Percentiles rank a stretch among this genome's conserved stretches.
phyloP scores from a whole-genome alignment of 2,329 filamentous ascomycete genomes.

The Aureobasidium subglaciale region DNA sequence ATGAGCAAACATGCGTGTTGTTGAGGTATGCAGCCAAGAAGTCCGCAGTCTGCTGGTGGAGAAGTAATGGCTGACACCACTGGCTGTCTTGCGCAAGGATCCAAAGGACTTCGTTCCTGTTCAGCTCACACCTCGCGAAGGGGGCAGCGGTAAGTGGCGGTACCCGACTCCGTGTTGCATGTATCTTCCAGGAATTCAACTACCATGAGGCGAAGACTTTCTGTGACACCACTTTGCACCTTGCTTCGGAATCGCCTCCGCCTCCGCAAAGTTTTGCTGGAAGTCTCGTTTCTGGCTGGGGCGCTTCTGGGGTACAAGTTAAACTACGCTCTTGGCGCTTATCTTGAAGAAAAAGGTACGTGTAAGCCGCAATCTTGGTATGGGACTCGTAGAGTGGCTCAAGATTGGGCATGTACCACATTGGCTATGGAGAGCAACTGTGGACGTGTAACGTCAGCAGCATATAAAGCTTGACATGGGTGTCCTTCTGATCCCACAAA shows the following conservation, averaged over 20 bases:
- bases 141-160: background rate
- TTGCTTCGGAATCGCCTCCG: background rate
- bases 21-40: background rate
- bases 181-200: background rate
- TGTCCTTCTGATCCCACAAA: background rate
- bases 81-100: background rate
- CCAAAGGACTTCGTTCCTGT: background rate
- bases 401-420: background rate
- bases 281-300: background rate
- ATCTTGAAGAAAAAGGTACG: background rate
- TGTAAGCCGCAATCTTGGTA: background rate
- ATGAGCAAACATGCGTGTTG: background rate
- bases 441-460: conserved; percentile 5
- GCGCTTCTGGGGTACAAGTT: background rate
- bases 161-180: background rate
- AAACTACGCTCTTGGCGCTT: background rate
- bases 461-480: conserved; percentile 3
- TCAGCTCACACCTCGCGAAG: background rate
- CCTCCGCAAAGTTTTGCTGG: background rate
- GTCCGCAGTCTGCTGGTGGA: background rate
- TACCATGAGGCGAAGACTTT: background rate
- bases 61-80: background rate
- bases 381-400: background rate
- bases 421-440: background rate
- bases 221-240: background rate